Base-by-base conservation (phyloP, 441 rosid genomes). In the Pelargonium fulgidum region DNA sequence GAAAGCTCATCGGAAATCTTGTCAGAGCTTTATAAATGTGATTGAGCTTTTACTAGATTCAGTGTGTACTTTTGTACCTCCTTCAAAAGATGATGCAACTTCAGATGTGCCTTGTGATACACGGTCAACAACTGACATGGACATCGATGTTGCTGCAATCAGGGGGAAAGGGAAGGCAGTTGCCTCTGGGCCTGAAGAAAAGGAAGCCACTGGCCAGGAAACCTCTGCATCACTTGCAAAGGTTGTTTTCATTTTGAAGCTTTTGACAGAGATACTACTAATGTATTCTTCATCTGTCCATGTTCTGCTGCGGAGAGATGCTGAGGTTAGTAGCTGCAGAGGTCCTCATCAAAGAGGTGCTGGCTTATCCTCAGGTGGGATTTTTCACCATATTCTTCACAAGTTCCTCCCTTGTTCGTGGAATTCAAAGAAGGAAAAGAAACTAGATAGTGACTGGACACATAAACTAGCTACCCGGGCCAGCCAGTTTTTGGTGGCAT, bases 121-220 rank as follows among this genome's bases (percentile, higher is more conserved):
- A 69, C 77, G 85, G 62, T 74, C 86, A 42, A 83, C 87, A 64
- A 76, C 84, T 68, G 91, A 87, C 71, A 94, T 94, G 99, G 97
- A 92, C 78, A 86, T 94, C 80, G 99, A 94, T 85, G 88, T 81
- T 77, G 83, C 96, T 73, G 81, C 88, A 36, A 75, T 74, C 16
- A 90, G 86, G 80, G 94, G 91, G 67, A 94, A 94, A 85, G 97
- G 99, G 68, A 94, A 92, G 83, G 97, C 96, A 41, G 74, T 94
- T 39, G 97, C 84, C 19, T 66, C 85, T 71, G 77, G 80, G 41
- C 73, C 87, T 75, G 93, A 82, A 65, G 93, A 79, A 68, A 83
- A 83, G 72, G 87, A 81, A 77, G 70, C 77, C 65, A 75, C 78
- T 70, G 62, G 77, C 62, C 92, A 83, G 67, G 96, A 90, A 77